Conservation (phyloP, 148 eudicot species). For the Amaranthus palmeri region DNA sequence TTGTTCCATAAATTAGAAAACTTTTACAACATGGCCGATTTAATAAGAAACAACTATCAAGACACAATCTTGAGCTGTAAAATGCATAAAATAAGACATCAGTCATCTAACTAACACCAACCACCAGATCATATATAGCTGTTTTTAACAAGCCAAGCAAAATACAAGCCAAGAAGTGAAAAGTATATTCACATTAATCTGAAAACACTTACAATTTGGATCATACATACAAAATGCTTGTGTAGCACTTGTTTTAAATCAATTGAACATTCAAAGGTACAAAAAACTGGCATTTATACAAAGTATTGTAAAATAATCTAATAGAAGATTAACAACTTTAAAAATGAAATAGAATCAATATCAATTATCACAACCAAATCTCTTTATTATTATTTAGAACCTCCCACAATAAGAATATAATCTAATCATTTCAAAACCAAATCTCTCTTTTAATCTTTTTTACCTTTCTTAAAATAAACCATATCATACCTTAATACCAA, state of each 20-base stretch:
- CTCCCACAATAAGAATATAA: conserved; percentile 34
- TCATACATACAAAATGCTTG: conserved; percentile 14
- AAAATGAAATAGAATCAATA: conserved; percentile 27
- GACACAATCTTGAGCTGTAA: no score
- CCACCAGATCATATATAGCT: not conserved
- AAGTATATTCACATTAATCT: conserved; percentile 15
- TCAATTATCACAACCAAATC: conserved; percentile 27
- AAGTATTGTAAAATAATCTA: conserved; percentile 19
- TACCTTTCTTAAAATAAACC: conserved; percentile 30
- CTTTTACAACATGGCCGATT: not conserved
- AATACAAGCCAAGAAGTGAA: no score
- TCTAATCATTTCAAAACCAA: conserved; percentile 34
- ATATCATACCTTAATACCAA: conserved; percentile 56
- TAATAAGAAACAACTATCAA: not conserved
- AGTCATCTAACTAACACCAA: not conserved
- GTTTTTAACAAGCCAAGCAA: no score
- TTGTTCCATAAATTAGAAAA: conserved; percentile 5
- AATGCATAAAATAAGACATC: no score
- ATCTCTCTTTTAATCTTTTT: conserved; percentile 22
- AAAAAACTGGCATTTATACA: conserved; percentile 23
- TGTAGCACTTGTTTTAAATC: conserved; percentile 12
- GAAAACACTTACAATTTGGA: not conserved
- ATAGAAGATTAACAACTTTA: conserved; percentile 16
- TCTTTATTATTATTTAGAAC: no score
- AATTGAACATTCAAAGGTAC: conserved; percentile 10